phyloP scores from a whole-genome alignment of 176 grass and related monocot species.

The Aegilops longissima region DNA sequence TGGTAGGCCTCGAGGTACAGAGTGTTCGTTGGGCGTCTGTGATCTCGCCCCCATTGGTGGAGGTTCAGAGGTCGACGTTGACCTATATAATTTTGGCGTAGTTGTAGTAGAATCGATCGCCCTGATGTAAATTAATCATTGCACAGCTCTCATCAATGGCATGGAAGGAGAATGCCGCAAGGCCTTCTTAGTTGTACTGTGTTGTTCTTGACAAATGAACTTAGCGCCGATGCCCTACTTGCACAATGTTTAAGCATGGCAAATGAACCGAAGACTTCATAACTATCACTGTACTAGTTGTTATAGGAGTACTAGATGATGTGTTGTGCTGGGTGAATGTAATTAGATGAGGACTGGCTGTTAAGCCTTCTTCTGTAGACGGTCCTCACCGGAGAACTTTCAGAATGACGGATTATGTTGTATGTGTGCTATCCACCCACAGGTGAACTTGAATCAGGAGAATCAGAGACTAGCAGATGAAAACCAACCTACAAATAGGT shows the following conservation, averaged over 20 bases:
- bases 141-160: neutral
- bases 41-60: neutral
- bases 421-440: neutral
- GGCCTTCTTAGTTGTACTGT: neutral
- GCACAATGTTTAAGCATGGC: neutral
- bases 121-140: conserved; percentile 47
- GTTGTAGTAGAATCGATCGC: conserved; percentile 14
- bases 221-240: neutral
- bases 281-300: too few species aligned
- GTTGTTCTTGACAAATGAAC: neutral
- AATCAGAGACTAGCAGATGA: neutral
- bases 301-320: too few species aligned
- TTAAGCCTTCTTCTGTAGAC: neutral
- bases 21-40: neutral
- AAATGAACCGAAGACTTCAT: neutral
- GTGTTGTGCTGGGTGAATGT: too few species aligned
- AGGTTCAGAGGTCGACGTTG: conserved; percentile 31
- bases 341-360: neutral
- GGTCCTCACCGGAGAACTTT: neutral
- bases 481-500: neutral
- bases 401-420: too few species aligned
- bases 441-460: neutral
- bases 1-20: neutral
- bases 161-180: neutral
- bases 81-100: neutral